Evolutionary conservation across 805 yeast genomes (phyloP).

Genomic region (Kuraishia capsulata): DNA sequence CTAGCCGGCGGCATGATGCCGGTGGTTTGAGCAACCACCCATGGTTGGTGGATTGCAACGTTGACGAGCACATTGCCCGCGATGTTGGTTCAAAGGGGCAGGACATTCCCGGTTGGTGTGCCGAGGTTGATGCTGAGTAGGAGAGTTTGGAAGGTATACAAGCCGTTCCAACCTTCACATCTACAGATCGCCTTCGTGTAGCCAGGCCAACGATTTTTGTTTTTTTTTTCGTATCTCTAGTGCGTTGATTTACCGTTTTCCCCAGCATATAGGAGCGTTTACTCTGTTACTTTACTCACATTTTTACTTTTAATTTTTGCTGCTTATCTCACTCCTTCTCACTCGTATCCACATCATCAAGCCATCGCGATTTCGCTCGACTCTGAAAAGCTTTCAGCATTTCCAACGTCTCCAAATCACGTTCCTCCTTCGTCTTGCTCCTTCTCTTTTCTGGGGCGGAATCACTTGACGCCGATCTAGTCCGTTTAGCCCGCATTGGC

Average conservation of each 20-base stretch:
- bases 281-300: not conserved
- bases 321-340: not conserved
- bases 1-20: conserved; percentile 43
- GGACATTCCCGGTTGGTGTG: conserved; percentile 21
- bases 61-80: conserved; percentile 15
- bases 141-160: conserved; percentile 12
- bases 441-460: not conserved
- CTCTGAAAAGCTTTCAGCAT: conserved; percentile 16
- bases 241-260: not conserved
- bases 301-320: not conserved
- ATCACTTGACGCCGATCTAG: not conserved
- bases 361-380: conserved; percentile 8
- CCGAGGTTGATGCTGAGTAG: conserved; percentile 10
- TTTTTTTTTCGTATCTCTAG: not conserved
- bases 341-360: no score
- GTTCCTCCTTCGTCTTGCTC: conserved; percentile 4
- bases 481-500: conserved; percentile 6
- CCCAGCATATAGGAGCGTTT: not conserved
- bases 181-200: not conserved
- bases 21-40: conserved; percentile 44
- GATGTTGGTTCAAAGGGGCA: conserved; percentile 21
- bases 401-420: conserved; percentile 20
- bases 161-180: not conserved
- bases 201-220: not conserved
- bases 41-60: conserved; percentile 30